These are phyloP conservation scores for Colletotrichum sp. DNA, from an alignment of 2,329 filamentous ascomycete species.

Conservation along the genomic window DNA sequence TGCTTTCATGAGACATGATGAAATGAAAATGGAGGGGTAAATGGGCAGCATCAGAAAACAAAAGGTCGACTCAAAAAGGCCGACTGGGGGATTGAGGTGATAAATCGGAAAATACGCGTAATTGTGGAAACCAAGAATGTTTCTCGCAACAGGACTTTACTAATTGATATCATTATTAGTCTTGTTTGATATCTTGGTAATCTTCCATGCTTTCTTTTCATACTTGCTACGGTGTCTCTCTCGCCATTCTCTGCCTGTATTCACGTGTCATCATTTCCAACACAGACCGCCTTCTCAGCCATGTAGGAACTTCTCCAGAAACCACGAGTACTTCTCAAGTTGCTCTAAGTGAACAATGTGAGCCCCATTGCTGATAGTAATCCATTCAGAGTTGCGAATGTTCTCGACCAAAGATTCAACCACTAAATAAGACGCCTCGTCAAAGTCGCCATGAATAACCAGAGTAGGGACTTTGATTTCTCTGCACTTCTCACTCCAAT, in stretches of 20 bases:
- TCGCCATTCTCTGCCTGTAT: neutral
- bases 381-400: slow-evolving; percentile 38
- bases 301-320: slow-evolving; percentile 23
- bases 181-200: neutral
- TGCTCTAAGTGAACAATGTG: slow-evolving; percentile 38
- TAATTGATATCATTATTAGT: neutral
- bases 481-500: slow-evolving; percentile 22
- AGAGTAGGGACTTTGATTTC: slow-evolving; percentile 36
- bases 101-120: neutral
- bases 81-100: too few species aligned
- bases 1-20: neutral
- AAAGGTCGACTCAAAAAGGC: neutral
- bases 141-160: neutral
- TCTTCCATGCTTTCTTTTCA: neutral
- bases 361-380: slow-evolving; percentile 35
- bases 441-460: slow-evolving; percentile 36
- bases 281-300: neutral
- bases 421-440: slow-evolving; percentile 37
- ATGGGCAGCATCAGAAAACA: neutral
- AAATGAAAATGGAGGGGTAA: neutral
- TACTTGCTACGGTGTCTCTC: neutral
- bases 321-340: slow-evolving; percentile 28
- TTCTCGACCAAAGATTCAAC: slow-evolving; percentile 38
- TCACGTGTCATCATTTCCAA: neutral
- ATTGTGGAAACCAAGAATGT: neutral